These are phyloP conservation scores for Amorphotheca resinae DNA, from an alignment of 495 filamentous ascomycete genomes.

Conservation along the genomic window DNA sequence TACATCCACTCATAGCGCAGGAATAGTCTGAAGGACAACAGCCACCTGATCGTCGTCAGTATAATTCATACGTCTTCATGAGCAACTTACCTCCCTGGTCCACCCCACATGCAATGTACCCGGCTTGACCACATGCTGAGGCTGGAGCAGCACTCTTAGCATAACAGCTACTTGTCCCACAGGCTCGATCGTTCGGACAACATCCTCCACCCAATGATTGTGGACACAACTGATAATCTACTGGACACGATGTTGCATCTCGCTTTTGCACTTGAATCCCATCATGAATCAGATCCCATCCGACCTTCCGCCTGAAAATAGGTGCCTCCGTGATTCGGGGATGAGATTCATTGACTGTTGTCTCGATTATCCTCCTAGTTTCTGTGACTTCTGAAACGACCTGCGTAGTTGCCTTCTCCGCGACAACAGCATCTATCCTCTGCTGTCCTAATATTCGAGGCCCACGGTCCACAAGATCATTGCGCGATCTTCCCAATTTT, in stretches of 20 bases:
- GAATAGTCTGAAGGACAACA: slow-evolving; percentile 17
- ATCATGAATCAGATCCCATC: slow-evolving; percentile 18
- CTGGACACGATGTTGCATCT: slow-evolving; percentile 13
- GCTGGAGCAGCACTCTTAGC: slow-evolving; percentile 9
- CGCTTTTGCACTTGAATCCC: slow-evolving; percentile 17
- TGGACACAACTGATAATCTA: slow-evolving; percentile 13
- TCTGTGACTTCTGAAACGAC: too few species aligned
- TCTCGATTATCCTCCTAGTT: background rate
- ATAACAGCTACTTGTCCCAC: slow-evolving; percentile 14
- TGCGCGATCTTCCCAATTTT: background rate
- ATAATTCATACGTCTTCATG: background rate
- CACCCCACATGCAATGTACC: slow-evolving; percentile 16
- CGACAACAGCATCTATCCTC: background rate
- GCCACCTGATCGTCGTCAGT: slow-evolving; percentile 10
- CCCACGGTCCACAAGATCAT: background rate
- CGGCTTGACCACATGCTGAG: slow-evolving; percentile 11
- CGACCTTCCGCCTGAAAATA: slow-evolving; percentile 12
- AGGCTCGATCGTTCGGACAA: slow-evolving; percentile 18
- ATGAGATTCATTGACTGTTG: slow-evolving; percentile 2
- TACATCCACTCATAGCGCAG: slow-evolving; percentile 9
- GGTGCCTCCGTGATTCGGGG: slow-evolving; percentile 15
- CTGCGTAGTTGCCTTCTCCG: too few species aligned
- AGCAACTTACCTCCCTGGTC: slow-evolving; percentile 14
- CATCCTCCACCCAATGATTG: slow-evolving; percentile 15
- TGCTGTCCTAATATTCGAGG: background rate